Percentiles rank a stretch among this genome's conserved stretches.
Evolutionary conservation across 352 stramenopile species (phyloP).

Genomic region (Thalassiosira hispida): DNA sequence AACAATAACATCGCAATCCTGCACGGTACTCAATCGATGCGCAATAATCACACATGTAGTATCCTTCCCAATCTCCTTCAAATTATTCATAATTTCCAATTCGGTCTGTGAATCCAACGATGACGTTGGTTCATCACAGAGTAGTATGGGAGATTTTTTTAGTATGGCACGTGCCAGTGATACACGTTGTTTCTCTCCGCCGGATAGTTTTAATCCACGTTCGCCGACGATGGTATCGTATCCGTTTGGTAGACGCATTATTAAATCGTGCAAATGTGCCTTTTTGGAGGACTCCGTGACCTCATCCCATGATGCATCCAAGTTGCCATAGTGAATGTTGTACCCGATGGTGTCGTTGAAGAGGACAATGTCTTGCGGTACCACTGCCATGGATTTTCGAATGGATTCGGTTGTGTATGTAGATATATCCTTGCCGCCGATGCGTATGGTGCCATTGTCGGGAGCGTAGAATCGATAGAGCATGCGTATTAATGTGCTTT

Average conservation of each 20-base stretch:
- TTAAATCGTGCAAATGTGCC: conserved; percentile 90
- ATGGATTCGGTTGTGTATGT: conserved; percentile 88
- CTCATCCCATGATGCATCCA: conserved; percentile 87
- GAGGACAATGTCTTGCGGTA: conserved; percentile 96
- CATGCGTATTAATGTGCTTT: conserved; percentile 91
- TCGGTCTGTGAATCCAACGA: conserved; percentile 90
- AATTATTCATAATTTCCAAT: conserved; percentile 85
- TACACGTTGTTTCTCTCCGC: conserved; percentile 93
- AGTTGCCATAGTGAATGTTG: conserved; percentile 94
- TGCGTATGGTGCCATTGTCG: conserved; percentile 85
- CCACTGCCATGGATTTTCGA: conserved; percentile 90
- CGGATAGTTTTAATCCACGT: conserved; percentile 86
- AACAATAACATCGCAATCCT: conserved; percentile 93
- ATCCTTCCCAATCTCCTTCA: conserved; percentile 75
- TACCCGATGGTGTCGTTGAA: conserved; percentile 95
- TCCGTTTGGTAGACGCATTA: conserved; percentile 90
- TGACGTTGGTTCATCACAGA: conserved; percentile 86
- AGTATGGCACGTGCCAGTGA: conserved; percentile 92
- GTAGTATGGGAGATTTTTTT: conserved; percentile 88
- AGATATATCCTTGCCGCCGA: conserved; percentile 91
- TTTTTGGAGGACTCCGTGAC: conserved; percentile 89
- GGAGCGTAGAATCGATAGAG: conserved; percentile 88
- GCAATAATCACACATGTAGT: conserved; percentile 94
- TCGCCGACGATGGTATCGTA: conserved; percentile 93
- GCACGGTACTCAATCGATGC: conserved; percentile 92